Conservation (phyloP, 371 early-diverging fungal genomes). For the Massospora cicadina region DNA sequence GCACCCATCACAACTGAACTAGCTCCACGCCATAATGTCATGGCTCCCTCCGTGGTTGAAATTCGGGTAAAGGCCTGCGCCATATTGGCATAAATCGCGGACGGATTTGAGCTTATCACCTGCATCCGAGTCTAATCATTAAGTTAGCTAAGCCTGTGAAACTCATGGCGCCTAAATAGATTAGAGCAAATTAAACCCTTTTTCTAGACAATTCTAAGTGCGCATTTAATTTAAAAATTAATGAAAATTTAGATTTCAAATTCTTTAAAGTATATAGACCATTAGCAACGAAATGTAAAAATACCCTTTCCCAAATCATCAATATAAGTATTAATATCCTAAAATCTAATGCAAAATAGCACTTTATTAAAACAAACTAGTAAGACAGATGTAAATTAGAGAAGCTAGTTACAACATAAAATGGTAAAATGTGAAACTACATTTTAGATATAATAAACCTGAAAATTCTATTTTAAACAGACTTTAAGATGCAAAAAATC, state of each 20-base stretch:
- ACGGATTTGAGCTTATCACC: slow-evolving; percentile 34
- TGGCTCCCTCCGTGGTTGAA: slow-evolving; percentile 46
- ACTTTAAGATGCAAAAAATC: too few relatives aligned
- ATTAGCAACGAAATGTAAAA: too few relatives aligned
- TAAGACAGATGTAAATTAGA: too few relatives aligned
- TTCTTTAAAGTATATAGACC: too few relatives aligned
- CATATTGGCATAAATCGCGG: slow-evolving; percentile 40
- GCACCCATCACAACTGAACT: slow-evolving; percentile 81
- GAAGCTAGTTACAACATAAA: too few relatives aligned
- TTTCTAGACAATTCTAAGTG: not conserved
- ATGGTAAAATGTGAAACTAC: too few relatives aligned
- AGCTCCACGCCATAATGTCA: slow-evolving; percentile 80
- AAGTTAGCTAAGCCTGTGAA: slow-evolving; percentile 3
- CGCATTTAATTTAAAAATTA: not conserved
- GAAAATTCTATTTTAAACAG: too few relatives aligned
- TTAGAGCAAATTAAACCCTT: not conserved
- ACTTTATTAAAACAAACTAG: too few relatives aligned
- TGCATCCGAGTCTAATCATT: slow-evolving; percentile 73
- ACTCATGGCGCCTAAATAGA: not conserved
- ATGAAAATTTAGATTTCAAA: not conserved
- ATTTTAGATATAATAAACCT: too few relatives aligned
- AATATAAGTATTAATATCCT: too few relatives aligned
- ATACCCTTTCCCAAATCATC: too few relatives aligned
- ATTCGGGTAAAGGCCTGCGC: slow-evolving; percentile 37
- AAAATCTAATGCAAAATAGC: too few relatives aligned